Conservation (phyloP, 371 early-diverging fungal species). For the Batkoa obscura region DNA sequence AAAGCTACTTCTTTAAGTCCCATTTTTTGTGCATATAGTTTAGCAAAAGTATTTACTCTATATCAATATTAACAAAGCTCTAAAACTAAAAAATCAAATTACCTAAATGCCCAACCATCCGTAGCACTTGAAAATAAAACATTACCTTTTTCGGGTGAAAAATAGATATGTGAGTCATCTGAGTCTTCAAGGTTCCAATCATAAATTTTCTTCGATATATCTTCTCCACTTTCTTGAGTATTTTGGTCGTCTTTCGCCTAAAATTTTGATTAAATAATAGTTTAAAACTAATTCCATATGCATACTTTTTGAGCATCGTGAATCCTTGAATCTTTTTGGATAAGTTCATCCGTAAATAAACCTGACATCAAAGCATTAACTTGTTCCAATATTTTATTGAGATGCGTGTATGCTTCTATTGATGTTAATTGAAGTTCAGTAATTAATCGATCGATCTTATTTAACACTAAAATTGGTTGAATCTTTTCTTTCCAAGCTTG, state of each 20-base stretch:
- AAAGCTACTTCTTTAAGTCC: slow-evolving; percentile 59
- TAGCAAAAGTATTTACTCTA: slow-evolving; percentile 78
- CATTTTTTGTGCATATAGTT: slow-evolving; percentile 73
- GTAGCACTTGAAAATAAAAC: slow-evolving; percentile 89
- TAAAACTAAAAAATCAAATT: slow-evolving; percentile 8
- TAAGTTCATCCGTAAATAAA: slow-evolving; percentile 69
- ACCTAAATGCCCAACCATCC: slow-evolving; percentile 97
- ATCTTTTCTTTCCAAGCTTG: slow-evolving; percentile 88
- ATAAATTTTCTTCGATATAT: too few relatives aligned
- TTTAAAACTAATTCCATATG: background rate
- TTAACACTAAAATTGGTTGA: slow-evolving; percentile 84
- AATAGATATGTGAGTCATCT: slow-evolving; percentile 84
- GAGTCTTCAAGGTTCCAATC: too few relatives aligned
- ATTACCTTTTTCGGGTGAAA: slow-evolving; percentile 85
- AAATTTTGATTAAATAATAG: too few relatives aligned
- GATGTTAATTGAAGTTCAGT: slow-evolving; percentile 85
- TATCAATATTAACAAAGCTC: background rate
- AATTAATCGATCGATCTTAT: slow-evolving; percentile 96
- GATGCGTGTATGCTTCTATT: slow-evolving; percentile 71
- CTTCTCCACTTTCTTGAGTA: slow-evolving; percentile 10
- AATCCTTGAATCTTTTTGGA: slow-evolving; percentile 68
- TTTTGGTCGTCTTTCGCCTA: background rate
- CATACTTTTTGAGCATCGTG: slow-evolving; percentile 35
- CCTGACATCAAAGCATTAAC: slow-evolving; percentile 90
- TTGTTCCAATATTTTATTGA: slow-evolving; percentile 84